phyloP scores from a whole-genome alignment of 2,329 filamentous ascomycete genomes.

The Allantophomopsis lycopodina region DNA sequence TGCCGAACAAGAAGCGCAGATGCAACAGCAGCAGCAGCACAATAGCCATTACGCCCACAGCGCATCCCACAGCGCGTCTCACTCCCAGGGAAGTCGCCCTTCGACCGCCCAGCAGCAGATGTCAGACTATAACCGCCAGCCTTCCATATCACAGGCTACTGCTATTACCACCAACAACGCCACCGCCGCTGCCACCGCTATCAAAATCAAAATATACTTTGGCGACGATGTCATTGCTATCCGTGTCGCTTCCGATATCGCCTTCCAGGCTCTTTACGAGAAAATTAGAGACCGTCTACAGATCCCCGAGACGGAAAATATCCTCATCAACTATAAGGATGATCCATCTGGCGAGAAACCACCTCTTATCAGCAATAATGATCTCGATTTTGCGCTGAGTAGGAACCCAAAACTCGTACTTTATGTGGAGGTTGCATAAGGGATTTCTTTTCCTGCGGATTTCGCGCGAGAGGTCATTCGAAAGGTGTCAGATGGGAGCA shows the following conservation, averaged over 20 bases:
- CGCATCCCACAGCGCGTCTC: conserved; percentile 51
- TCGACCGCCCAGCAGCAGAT: conserved; percentile 14
- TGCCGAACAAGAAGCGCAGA: conserved; percentile 13
- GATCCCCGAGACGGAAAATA: conserved; percentile 51
- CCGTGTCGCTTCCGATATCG: conserved; percentile 70
- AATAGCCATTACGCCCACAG: conserved; percentile 25
- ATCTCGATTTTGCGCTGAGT: conserved; percentile 67
- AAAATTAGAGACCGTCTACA: conserved; percentile 79
- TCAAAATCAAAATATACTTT: conserved; percentile 95
- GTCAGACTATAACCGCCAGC: conserved; percentile 15
- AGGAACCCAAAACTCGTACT: conserved; percentile 81
- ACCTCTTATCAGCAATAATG: conserved; percentile 63
- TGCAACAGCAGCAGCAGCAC: too few relatives aligned
- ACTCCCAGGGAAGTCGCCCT: conserved; percentile 29
- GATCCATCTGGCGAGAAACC: conserved; percentile 56
- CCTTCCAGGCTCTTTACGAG: conserved; percentile 63
- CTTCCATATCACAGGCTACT: conserved; percentile 31
- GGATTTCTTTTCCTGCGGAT: too few relatives aligned
- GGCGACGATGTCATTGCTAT: conserved; percentile 87
- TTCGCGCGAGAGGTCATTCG: too few relatives aligned
- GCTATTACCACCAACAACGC: conserved; percentile 25
- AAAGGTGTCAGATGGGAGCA: too few relatives aligned
- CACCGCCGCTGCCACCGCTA: conserved; percentile 30
- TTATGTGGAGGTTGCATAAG: conserved; percentile 37
- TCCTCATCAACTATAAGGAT: conserved; percentile 77